phyloP scores from a whole-genome alignment of 2,329 filamentous ascomycete genomes.

The Xylariaceae sp. region DNA sequence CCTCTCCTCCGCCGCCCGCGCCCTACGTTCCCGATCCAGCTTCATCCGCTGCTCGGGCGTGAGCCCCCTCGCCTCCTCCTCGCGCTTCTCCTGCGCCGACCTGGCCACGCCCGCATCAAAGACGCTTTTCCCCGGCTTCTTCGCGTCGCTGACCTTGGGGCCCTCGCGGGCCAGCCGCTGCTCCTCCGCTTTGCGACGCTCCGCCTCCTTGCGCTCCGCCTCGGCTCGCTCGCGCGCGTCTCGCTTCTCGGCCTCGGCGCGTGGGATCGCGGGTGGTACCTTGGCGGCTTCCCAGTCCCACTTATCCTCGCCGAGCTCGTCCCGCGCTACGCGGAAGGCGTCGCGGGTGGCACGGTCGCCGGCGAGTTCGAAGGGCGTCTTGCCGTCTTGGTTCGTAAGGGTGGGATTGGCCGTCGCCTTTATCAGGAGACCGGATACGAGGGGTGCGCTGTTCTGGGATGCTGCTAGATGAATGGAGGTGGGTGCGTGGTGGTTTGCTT shows the following conservation, averaged over 20 bases:
- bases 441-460: slow-evolving; percentile 69
- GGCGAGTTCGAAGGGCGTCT: slow-evolving; percentile 79
- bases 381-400: slow-evolving; percentile 69
- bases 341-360: slow-evolving; percentile 84
- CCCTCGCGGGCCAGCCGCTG: slow-evolving; percentile 67
- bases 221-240: slow-evolving; percentile 67
- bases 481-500: slow-evolving; percentile 72
- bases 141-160: slow-evolving; percentile 42
- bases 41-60: slow-evolving; percentile 82
- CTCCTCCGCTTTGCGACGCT: slow-evolving; percentile 69
- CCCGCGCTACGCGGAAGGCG: slow-evolving; percentile 83
- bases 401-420: slow-evolving; percentile 75
- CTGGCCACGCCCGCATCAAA: slow-evolving; percentile 60
- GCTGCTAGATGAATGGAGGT: slow-evolving; percentile 84
- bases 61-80: slow-evolving; percentile 79
- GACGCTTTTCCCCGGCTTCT: slow-evolving; percentile 43
- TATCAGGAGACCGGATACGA: slow-evolving; percentile 72
- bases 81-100: slow-evolving; percentile 73
- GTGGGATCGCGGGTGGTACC: slow-evolving; percentile 68
- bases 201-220: slow-evolving; percentile 44
- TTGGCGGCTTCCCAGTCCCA: slow-evolving; percentile 77
- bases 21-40: slow-evolving; percentile 83
- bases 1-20: slow-evolving; percentile 86
- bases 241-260: slow-evolving; percentile 65
- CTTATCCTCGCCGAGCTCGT: slow-evolving; percentile 69